Conservation (phyloP, 192 early-diverging fungal species). For the Backusella sp. region DNA sequence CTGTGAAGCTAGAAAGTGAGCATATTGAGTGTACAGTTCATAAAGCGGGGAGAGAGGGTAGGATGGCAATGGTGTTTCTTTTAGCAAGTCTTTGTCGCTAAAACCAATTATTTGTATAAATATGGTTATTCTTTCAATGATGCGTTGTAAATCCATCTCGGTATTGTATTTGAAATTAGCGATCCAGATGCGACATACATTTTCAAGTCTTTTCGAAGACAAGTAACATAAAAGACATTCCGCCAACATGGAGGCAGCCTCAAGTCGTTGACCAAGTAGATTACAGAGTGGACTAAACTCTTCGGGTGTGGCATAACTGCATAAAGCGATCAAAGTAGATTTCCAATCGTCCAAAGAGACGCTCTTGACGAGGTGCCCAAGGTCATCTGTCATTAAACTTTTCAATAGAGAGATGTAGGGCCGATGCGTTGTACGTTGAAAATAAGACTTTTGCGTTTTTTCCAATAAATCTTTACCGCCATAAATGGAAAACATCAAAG, state of each 20-base stretch:
- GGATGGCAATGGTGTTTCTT: background rate
- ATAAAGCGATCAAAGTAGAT: constrained; percentile 89
- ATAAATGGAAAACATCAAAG: constrained; percentile 71
- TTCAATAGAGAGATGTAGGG: constrained; percentile 84
- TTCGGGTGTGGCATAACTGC: constrained; percentile 89
- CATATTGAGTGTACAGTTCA: constrained; percentile 85
- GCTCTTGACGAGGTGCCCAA: constrained; percentile 75
- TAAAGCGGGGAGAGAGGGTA: constrained; percentile 57
- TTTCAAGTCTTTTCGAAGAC: constrained; percentile 75
- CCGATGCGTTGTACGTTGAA: constrained; percentile 64
- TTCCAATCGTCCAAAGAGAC: constrained; percentile 84
- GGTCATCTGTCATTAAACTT: constrained; percentile 73
- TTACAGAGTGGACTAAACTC: constrained; percentile 70
- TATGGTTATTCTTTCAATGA: constrained; percentile 90
- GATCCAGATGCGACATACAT: constrained; percentile 84
- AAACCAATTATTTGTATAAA: constrained; percentile 91
- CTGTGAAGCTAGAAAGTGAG: constrained; percentile 70
- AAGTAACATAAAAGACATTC: constrained; percentile 78
- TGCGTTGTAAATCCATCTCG: constrained; percentile 53
- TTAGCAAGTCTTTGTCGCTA: constrained; percentile 67
- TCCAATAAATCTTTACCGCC: constrained; percentile 55
- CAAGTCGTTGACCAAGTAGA: constrained; percentile 59
- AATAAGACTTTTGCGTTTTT: constrained; percentile 62
- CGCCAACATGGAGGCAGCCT: constrained; percentile 41
- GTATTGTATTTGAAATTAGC: constrained; percentile 49